phyloP scores from a whole-genome alignment of 164 flowering plant genomes.

The Stephania yunnanensis region DNA sequence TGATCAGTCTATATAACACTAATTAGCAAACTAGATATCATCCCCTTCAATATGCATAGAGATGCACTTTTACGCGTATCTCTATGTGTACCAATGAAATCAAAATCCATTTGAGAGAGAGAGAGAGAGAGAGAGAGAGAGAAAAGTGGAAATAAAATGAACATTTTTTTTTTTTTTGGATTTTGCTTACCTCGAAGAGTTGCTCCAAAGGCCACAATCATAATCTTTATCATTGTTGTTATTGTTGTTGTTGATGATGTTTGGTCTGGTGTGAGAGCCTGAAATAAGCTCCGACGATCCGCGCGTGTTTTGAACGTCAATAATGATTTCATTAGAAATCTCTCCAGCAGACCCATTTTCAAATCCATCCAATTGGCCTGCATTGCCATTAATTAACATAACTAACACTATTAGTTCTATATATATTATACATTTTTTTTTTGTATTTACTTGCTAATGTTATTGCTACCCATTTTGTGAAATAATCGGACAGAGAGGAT shows the following conservation, averaged over 20 bases:
- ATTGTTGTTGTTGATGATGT: conserved; percentile 20
- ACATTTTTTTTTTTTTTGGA: no score
- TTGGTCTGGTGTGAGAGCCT: conserved; percentile 40
- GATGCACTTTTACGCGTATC: no score
- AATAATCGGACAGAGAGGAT: background rate
- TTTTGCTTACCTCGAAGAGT: conserved; percentile 72
- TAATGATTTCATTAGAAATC: conserved; percentile 55
- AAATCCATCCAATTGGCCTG: conserved; percentile 56
- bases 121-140: background rate
- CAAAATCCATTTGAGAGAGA: background rate
- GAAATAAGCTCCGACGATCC: conserved; percentile 34
- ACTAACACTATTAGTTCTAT: no score
- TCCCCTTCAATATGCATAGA: no score
- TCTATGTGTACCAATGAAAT: no score
- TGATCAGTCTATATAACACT: background rate
- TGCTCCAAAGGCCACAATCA: conserved; percentile 69
- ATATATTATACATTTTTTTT: no score
- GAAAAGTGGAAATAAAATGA: background rate
- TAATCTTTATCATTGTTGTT: conserved; percentile 43
- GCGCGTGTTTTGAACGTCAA: conserved; percentile 36
- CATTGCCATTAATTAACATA: no score
- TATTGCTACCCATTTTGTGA: background rate
- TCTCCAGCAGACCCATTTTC: conserved; percentile 87
- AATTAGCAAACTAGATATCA: no score
- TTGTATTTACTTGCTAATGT: background rate